Conservation (phyloP, 169 alveolate genomes). For the Sarcocystis neurona region DNA sequence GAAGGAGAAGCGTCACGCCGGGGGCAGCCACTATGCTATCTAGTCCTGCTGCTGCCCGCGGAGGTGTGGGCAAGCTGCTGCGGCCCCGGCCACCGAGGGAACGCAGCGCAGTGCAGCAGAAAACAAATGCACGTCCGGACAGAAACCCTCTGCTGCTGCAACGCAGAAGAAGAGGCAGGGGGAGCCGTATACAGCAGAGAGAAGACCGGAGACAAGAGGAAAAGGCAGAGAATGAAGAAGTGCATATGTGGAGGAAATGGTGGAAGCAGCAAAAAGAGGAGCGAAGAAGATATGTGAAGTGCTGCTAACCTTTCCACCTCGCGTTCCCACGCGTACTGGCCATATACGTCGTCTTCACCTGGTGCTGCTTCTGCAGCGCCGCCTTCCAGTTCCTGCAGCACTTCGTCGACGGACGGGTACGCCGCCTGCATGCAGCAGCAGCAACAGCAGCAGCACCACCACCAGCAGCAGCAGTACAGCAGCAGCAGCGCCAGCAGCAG, state of each 20-base stretch:
- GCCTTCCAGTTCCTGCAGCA: conserved; percentile 47
- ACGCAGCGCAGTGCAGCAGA: no score
- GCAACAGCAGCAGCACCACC: background rate
- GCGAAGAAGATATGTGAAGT: background rate
- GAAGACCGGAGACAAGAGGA: background rate
- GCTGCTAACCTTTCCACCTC: conserved; percentile 40
- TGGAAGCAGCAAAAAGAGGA: background rate
- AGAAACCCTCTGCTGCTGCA: no score
- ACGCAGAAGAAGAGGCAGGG: no score
- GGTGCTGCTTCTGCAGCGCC: background rate
- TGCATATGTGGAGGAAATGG: background rate
- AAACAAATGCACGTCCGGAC: no score
- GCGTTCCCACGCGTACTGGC: conserved; percentile 61
- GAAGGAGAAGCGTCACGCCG: no score
- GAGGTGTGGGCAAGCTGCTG: no score
- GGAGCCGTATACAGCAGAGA: background rate
- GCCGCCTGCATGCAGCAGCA: conserved; percentile 22
- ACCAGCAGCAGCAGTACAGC: background rate
- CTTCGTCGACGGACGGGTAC: conserved; percentile 43
- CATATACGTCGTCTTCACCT: conserved; percentile 14
- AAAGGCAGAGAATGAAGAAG: background rate
- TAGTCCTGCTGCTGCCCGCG: no score
- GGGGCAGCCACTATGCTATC: no score
- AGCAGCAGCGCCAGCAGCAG: background rate
- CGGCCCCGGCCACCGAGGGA: no score